Evolutionary conservation across 306 rosid species (phyloP).

Genomic region (Glycine latifolia): DNA sequence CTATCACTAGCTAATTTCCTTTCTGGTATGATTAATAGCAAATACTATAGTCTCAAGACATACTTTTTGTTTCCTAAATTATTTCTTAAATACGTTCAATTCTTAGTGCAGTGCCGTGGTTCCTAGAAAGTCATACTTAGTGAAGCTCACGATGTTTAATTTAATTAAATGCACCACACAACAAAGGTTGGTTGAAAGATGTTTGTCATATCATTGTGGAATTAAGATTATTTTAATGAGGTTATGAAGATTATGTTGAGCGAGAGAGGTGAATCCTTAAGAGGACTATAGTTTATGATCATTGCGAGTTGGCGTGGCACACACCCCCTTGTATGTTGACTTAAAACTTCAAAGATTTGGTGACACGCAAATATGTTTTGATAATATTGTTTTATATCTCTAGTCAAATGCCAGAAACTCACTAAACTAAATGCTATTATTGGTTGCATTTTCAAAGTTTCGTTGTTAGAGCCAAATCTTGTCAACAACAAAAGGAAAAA

Average conservation of each 20-base stretch:
- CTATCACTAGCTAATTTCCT: background rate
- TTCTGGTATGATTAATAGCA: background rate
- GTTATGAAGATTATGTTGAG: background rate
- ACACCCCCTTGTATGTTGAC: conserved; percentile 5
- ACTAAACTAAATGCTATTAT: background rate
- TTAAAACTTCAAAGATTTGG: background rate
- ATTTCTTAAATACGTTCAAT: background rate
- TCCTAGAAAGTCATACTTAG: conserved; percentile 1
- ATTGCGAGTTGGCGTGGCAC: conserved; percentile 3
- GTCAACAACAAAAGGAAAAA: background rate
- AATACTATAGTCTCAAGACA: background rate
- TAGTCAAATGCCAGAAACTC: too few species aligned
- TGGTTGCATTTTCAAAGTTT: conserved; percentile 8
- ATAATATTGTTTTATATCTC: background rate
- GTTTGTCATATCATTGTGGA: too few species aligned
- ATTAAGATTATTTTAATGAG: conserved; percentile 27
- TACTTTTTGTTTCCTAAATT: background rate
- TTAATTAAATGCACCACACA: conserved; percentile 21
- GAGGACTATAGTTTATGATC: background rate
- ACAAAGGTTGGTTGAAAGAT: conserved; percentile 3
- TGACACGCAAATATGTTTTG: conserved; percentile 6
- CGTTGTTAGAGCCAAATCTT: background rate
- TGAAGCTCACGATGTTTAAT: conserved; percentile 35
- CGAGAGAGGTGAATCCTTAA: conserved; percentile 9
- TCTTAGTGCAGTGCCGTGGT: background rate